phyloP scores from a whole-genome alignment of 2,329 filamentous ascomycete genomes.

The Fusarium drepaniforme region DNA sequence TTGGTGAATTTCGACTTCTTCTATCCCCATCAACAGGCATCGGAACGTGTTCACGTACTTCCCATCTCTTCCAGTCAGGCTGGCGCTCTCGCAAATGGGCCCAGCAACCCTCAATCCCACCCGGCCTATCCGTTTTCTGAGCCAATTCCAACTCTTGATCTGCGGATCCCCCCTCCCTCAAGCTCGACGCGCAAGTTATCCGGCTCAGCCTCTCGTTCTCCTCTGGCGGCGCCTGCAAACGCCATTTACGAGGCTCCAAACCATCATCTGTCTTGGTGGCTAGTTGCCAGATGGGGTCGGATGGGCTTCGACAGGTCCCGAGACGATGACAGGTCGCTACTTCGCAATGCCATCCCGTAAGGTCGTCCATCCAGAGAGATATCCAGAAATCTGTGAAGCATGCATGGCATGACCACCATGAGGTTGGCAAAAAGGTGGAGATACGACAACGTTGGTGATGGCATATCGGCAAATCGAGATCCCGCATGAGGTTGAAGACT shows the following conservation, averaged over 20 bases:
- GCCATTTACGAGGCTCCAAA: not conserved
- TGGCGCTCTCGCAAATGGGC: not conserved
- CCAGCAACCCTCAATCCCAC: not conserved
- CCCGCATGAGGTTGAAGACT: not conserved
- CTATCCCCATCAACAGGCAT: not conserved
- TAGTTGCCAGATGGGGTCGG: not conserved
- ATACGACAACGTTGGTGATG: not conserved
- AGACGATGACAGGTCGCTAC: not conserved
- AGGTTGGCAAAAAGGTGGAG: not conserved
- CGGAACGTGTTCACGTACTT: not conserved
- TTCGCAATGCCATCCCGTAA: not conserved
- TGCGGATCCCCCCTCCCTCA: accelerated
- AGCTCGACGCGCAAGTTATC: not conserved
- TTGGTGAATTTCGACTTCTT: not conserved
- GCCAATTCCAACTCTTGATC: not conserved
- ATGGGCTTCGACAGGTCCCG: not conserved
- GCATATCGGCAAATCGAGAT: not conserved
- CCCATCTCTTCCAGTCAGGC: not conserved
- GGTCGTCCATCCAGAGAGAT: not conserved
- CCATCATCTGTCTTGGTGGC: not conserved
- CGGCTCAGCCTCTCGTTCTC: not conserved
- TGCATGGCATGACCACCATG: not conserved
- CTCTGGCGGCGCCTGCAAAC: not conserved
- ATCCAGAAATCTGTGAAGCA: not conserved
- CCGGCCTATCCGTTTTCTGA: not conserved